Evolutionary conservation across 108 stramenopile species (phyloP).

Genomic region (Schizochytrium sp.): DNA sequence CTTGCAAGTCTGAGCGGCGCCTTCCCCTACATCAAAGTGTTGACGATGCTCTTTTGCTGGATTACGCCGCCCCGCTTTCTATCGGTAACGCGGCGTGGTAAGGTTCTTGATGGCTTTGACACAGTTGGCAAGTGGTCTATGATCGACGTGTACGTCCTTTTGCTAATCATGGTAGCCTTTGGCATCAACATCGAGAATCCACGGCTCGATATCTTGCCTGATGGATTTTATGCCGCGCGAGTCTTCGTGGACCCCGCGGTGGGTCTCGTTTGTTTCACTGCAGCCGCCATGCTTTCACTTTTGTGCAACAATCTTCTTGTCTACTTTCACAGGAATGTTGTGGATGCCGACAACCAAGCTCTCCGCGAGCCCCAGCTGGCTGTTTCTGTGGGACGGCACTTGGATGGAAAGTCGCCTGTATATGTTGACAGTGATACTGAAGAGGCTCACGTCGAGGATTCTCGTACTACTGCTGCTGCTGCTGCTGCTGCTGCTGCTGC

Average conservation of each 20-base stretch:
- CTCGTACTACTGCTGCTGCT: too few relatives aligned
- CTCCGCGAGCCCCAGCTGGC: not conserved
- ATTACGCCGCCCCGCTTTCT: not conserved
- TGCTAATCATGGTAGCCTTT: conserved; percentile 7
- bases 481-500: too few relatives aligned
- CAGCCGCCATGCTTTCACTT: not conserved
- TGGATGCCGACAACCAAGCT: not conserved
- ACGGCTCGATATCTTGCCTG: not conserved
- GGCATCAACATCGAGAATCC: not conserved
- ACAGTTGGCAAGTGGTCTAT: not conserved
- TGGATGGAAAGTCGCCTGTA: too few relatives aligned
- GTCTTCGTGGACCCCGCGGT: not conserved
- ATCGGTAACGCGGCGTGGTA: not conserved
- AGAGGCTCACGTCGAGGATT: too few relatives aligned
- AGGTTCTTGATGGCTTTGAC: not conserved
- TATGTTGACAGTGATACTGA: too few relatives aligned
- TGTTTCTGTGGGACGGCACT: not conserved
- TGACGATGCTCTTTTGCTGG: not conserved
- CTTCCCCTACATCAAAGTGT: not conserved
- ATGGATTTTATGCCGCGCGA: not conserved
- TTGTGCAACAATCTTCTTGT: not conserved
- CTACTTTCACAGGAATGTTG: not conserved
- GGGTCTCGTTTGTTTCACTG: not conserved
- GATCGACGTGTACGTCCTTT: not conserved
- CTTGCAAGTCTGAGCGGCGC: not conserved